Conservation (phyloP, 2,329 filamentous ascomycete species). For the Grosmannia penicillata region DNA sequence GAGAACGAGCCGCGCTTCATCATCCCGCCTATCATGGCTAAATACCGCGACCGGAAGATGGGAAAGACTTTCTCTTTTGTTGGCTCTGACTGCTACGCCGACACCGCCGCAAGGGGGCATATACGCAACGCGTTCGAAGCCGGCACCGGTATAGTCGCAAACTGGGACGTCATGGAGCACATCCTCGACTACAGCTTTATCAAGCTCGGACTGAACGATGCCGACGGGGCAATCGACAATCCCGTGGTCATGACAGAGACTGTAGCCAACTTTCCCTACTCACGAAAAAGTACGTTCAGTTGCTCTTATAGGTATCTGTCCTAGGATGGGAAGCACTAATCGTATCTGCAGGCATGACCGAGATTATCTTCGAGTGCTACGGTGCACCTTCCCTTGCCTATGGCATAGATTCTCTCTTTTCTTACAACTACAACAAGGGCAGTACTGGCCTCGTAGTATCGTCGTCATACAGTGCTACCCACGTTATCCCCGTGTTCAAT, state of each 20-base stretch:
- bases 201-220: constrained; percentile 74
- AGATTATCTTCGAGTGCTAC: constrained; percentile 95
- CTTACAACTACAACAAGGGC: constrained; percentile 83
- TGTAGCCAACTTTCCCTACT: constrained; percentile 79
- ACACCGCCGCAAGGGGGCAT: constrained; percentile 83
- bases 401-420: constrained; percentile 93
- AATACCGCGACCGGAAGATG: constrained; percentile 88
- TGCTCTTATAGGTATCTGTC: no score
- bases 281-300: constrained; percentile 72
- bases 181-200: constrained; percentile 88
- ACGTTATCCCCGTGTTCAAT: constrained; percentile 86
- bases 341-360: constrained; percentile 80
- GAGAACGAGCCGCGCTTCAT: constrained; percentile 66
- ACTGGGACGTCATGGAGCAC: constrained; percentile 97
- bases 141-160: constrained; percentile 80
- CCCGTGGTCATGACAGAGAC: constrained; percentile 94
- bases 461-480: constrained; percentile 85
- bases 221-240: constrained; percentile 60
- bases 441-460: constrained; percentile 78
- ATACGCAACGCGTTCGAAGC: constrained; percentile 83
- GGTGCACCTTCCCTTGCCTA: constrained; percentile 78
- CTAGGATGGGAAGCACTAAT: no score
- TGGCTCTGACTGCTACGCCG: constrained; percentile 83
- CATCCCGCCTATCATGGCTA: constrained; percentile 81
- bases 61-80: constrained; percentile 87